A percentile compares a stretch with the other conserved stretches of the same genome.
These are phyloP conservation scores for Cryphonectria naterciae DNA, from an alignment of 2,329 filamentous ascomycete genomes.

Conservation along the genomic window DNA sequence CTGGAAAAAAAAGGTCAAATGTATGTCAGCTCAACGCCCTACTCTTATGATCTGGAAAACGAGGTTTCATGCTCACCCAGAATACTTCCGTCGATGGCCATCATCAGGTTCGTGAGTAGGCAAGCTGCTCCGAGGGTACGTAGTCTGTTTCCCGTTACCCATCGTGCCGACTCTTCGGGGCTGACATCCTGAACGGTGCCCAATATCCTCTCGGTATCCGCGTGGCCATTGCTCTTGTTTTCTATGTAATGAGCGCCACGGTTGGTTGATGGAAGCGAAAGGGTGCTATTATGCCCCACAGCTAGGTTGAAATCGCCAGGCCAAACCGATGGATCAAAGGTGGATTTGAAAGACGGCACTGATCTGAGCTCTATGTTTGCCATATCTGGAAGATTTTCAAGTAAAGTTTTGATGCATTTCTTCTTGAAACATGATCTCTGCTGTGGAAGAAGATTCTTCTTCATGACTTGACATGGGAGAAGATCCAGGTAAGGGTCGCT, in stretches of 20 bases:
- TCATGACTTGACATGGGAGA: not conserved
- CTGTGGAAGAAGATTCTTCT: not conserved
- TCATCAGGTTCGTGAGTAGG: conserved; percentile 10
- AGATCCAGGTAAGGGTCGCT: not conserved
- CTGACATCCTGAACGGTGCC: not conserved
- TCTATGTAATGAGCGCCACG: not conserved
- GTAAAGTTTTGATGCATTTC: not conserved
- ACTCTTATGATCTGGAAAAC: not conserved
- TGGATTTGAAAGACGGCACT: conserved; percentile 2
- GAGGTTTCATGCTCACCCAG: not conserved
- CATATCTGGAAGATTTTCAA: not conserved
- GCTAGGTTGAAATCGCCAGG: not conserved
- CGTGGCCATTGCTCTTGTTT: not conserved
- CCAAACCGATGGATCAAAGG: not conserved
- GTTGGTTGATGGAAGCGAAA: not conserved
- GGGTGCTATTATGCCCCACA: not conserved
- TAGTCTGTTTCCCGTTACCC: conserved; percentile 8
- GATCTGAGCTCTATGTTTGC: conserved; percentile 9
- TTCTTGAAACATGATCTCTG: not conserved
- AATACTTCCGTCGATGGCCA: conserved; percentile 12
- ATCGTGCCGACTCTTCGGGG: not conserved
- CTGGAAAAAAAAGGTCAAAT: not conserved
- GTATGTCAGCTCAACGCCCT: not conserved
- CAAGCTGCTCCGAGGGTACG: conserved; percentile 5
- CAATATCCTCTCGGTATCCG: not conserved